A percentile compares a stretch with the other conserved stretches of the same genome.
phyloP scores from a whole-genome alignment of 257 asterid genomes.

The Capsicum rhomboideum region DNA sequence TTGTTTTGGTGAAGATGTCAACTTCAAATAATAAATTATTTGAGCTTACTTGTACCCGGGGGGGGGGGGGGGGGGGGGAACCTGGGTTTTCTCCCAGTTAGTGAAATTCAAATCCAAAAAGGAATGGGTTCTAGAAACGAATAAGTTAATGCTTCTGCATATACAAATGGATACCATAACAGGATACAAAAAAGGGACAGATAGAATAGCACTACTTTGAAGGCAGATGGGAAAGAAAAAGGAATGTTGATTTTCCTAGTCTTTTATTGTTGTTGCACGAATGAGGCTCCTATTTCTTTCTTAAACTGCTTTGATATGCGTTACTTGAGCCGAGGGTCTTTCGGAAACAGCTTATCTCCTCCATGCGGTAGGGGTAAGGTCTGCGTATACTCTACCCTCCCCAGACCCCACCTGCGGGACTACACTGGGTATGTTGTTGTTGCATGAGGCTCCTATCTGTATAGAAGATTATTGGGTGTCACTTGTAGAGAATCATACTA shows the following conservation, averaged over 20 bases:
- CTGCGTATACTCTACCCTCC: too few relatives aligned
- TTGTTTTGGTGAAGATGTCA: not conserved
- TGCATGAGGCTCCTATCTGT: not conserved
- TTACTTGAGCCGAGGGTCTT: too few relatives aligned
- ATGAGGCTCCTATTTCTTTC: not conserved
- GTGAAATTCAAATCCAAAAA: not conserved
- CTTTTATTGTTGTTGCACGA: not conserved
- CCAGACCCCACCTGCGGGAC: too few relatives aligned
- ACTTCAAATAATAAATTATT: not conserved
- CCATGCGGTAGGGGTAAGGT: too few relatives aligned
- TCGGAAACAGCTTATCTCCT: too few relatives aligned
- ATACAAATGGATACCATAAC: not conserved
- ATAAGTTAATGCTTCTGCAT: not conserved
- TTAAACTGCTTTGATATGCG: too few relatives aligned
- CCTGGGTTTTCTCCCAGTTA: not conserved
- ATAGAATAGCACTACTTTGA: not conserved
- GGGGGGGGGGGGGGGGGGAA: not conserved
- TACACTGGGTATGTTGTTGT: too few relatives aligned
- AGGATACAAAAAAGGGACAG: not conserved
- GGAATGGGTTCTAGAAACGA: not conserved
- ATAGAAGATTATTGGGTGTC: not conserved
- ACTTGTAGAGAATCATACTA: not conserved
- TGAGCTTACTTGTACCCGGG: not conserved
- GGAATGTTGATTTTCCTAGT: not conserved
- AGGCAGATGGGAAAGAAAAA: not conserved